Conservation (phyloP, 2,329 filamentous ascomycete genomes). For the Cladosporium sp. region DNA sequence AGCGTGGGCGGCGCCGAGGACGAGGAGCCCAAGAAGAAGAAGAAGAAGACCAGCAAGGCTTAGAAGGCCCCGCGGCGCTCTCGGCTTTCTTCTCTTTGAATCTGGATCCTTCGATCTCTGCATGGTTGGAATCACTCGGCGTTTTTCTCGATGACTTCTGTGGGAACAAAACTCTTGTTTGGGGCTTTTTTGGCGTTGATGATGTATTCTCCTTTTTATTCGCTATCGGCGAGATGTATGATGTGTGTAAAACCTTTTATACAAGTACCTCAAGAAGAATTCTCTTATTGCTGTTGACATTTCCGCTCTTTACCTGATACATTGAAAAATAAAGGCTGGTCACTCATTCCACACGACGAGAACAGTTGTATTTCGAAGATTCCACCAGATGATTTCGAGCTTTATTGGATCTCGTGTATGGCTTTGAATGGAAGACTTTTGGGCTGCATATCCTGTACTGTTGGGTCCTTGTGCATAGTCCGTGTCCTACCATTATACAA, state of each 20-base stretch:
- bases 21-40: constrained; percentile 62
- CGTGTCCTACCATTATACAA: not conserved
- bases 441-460: constrained; percentile 6
- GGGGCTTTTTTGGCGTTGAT: not conserved
- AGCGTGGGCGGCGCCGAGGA: constrained; percentile 37
- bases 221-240: not conserved
- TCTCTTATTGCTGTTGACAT: not conserved
- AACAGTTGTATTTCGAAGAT: not conserved
- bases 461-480: not conserved
- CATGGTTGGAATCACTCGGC: constrained; percentile 1
- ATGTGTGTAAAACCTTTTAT: constrained; percentile 8
- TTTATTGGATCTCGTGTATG: not conserved
- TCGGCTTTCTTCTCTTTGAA: not conserved
- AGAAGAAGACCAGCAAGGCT: constrained; percentile 46
- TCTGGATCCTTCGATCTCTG: not conserved
- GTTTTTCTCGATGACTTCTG: not conserved
- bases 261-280: constrained; percentile 9
- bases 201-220: not conserved
- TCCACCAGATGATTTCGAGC: not conserved
- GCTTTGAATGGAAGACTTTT: not conserved
- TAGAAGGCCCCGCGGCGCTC: not conserved
- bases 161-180: not conserved
- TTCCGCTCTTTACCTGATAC: no score
- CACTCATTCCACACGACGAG: not conserved
- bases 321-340: no score